Evolutionary conservation across 1,284 basidiomycete genomes (phyloP).

Genomic region (Bondarzewia mesenterica): DNA sequence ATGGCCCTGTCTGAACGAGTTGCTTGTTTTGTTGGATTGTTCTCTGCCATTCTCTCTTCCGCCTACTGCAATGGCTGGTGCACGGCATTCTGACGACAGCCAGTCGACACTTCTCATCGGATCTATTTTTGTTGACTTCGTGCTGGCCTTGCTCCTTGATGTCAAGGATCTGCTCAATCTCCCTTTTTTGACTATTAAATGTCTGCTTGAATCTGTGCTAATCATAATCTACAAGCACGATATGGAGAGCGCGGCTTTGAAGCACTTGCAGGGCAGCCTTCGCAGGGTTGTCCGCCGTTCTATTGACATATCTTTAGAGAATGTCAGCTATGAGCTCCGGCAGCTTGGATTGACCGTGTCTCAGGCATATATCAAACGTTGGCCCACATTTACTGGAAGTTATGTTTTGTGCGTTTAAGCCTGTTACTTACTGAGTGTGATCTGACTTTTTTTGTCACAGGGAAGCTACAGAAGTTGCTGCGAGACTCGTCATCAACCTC

Average conservation of each 20-base stretch:
- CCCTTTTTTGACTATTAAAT: conserved; percentile 47
- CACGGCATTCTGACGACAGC: conserved; percentile 34
- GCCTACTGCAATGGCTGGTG: conserved; percentile 40
- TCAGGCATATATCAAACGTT: conserved; percentile 55
- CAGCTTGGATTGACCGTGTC: conserved; percentile 52
- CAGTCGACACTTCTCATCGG: conserved; percentile 43
- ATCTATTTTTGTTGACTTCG: conserved; percentile 52
- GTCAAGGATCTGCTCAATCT: conserved; percentile 33
- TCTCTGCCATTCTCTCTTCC: conserved; percentile 38
- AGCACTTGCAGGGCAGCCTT: conserved; percentile 42
- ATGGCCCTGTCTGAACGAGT: conserved; percentile 48
- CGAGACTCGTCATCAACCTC: conserved; percentile 38
- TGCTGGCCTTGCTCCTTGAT: conserved; percentile 39
- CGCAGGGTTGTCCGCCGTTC: conserved; percentile 43
- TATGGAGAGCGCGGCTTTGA: conserved; percentile 44
- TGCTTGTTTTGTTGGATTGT: conserved; percentile 52
- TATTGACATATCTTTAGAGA: conserved; percentile 40
- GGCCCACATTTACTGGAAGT: conserved; percentile 42
- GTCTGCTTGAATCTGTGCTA: conserved; percentile 50
- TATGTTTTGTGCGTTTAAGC: conserved; percentile 41
- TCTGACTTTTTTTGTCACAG: conserved; percentile 18
- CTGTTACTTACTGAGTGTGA: background rate
- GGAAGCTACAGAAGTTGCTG: conserved; percentile 40
- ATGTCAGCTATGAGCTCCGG: conserved; percentile 55
- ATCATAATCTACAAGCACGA: conserved; percentile 65